phyloP scores from a whole-genome alignment of 2,329 filamentous ascomycete species.

The Volutella citrinella region DNA sequence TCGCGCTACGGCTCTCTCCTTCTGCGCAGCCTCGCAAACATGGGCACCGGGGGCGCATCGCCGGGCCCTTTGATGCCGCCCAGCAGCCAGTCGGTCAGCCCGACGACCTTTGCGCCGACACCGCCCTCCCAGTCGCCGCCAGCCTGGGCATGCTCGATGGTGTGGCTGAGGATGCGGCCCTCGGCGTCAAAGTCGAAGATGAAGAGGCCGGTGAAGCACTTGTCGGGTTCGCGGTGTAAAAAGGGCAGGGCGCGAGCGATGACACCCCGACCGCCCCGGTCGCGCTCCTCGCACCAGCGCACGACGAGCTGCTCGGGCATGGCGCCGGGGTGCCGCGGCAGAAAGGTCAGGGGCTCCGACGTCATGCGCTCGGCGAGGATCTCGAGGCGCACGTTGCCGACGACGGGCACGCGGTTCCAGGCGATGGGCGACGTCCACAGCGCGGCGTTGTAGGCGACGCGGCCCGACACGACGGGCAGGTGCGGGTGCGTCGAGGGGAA shows the following conservation, averaged over 20 bases:
- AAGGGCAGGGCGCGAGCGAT: conserved; percentile 43
- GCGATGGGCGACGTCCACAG: conserved; percentile 95
- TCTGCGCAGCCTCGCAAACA: conserved; percentile 32
- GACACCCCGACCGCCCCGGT: conserved; percentile 22
- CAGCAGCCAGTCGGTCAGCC: conserved; percentile 90
- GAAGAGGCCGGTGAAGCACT: conserved; percentile 87
- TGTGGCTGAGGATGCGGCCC: conserved; percentile 80
- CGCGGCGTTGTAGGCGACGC: conserved; percentile 86
- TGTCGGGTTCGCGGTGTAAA: conserved; percentile 48
- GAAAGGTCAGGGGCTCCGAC: conserved; percentile 49
- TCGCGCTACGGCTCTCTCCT: too few species aligned
- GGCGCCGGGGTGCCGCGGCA: conserved; percentile 50
- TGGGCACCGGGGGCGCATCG: conserved; percentile 32
- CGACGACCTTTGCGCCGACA: conserved; percentile 79
- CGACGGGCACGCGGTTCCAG: conserved; percentile 88
- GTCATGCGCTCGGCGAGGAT: conserved; percentile 90
- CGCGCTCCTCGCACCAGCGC: conserved; percentile 66
- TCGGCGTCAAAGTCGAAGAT: conserved; percentile 93
- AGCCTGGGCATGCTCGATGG: conserved; percentile 90
- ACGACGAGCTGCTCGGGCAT: conserved; percentile 81
- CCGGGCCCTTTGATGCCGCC: conserved; percentile 59
- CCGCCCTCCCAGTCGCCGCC: conserved; percentile 79
- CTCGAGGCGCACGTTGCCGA: conserved; percentile 84
- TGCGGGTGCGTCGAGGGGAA: conserved; percentile 79
- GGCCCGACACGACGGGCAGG: conserved; percentile 87